phyloP scores from a whole-genome alignment of 352 stramenopile genomes.

The Phytophthora multivora region DNA sequence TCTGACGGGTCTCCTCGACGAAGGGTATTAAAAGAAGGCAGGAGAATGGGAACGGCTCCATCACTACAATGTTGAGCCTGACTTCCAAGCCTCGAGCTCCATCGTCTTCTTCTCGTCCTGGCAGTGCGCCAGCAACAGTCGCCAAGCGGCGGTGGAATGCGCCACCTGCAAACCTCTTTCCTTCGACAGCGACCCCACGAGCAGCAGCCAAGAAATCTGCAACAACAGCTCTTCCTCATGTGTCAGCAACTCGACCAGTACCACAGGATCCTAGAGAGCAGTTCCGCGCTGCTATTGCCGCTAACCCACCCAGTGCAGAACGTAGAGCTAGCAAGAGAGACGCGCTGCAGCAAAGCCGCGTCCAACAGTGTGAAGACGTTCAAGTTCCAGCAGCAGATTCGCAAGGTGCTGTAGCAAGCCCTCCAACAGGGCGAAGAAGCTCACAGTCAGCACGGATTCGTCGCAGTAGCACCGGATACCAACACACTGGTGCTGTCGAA shows the following conservation, averaged over 20 bases:
- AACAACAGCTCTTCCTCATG: conserved; percentile 2
- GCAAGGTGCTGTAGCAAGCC: not conserved
- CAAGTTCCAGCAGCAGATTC: conserved; percentile 1
- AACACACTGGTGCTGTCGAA: conserved; percentile 3
- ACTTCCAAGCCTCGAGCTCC: conserved; percentile 25
- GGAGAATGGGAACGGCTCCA: no score
- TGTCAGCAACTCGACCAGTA: not conserved
- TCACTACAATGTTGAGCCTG: no score
- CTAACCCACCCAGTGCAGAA: not conserved
- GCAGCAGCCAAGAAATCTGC: conserved; percentile 1
- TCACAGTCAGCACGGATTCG: conserved; percentile 10
- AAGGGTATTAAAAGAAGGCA: no score
- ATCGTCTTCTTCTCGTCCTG: conserved; percentile 6
- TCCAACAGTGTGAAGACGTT: not conserved
- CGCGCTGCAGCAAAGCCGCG: not conserved
- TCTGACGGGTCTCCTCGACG: no score
- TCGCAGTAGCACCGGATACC: conserved; percentile 1
- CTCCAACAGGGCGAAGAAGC: conserved; percentile 2
- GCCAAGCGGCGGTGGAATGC: conserved; percentile 36
- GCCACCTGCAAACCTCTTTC: conserved; percentile 31
- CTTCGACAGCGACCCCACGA: not conserved
- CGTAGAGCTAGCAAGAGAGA: conserved; percentile 2
- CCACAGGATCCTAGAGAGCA: conserved; percentile 14
- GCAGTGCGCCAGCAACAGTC: conserved; percentile 17
- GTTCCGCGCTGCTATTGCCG: conserved; percentile 20